A percentile compares a stretch with the other conserved stretches of the same genome.
Evolutionary conservation across 306 rosid species (phyloP).

Genomic region (Neltuma alba): DNA sequence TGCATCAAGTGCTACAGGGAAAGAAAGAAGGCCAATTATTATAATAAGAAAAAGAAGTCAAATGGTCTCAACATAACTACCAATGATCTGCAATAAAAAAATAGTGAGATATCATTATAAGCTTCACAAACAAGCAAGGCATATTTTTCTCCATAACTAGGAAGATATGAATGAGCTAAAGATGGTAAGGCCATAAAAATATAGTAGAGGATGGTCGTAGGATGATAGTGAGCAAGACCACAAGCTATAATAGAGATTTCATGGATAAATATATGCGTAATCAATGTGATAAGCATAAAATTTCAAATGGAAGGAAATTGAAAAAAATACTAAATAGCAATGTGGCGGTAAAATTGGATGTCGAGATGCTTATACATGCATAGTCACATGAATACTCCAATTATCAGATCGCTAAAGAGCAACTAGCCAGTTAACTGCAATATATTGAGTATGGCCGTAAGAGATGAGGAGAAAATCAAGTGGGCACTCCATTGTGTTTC

Average conservation of each 20-base stretch:
- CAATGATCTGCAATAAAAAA: neutral
- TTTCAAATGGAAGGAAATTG: slow-evolving; percentile 2
- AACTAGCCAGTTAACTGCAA: neutral
- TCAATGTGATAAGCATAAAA: neutral
- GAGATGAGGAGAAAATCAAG: neutral
- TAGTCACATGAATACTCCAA: neutral
- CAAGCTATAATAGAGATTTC: neutral
- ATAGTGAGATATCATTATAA: neutral
- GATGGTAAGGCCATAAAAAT: neutral
- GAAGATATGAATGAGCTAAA: neutral
- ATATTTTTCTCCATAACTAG: neutral
- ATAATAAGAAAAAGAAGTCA: neutral
- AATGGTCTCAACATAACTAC: neutral
- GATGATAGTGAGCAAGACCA: neutral
- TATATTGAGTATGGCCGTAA: neutral
- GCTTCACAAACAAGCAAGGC: neutral
- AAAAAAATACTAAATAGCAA: neutral
- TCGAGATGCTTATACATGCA: neutral
- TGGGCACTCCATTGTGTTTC: neutral
- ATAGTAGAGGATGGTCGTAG: neutral
- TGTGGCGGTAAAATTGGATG: neutral
- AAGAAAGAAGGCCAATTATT: neutral
- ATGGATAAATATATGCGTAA: neutral
- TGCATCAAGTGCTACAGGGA: slow-evolving; percentile 44
- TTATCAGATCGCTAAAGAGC: neutral